Base-by-base conservation (phyloP, 495 filamentous ascomycete species). In the Penicillium argentinense region DNA sequence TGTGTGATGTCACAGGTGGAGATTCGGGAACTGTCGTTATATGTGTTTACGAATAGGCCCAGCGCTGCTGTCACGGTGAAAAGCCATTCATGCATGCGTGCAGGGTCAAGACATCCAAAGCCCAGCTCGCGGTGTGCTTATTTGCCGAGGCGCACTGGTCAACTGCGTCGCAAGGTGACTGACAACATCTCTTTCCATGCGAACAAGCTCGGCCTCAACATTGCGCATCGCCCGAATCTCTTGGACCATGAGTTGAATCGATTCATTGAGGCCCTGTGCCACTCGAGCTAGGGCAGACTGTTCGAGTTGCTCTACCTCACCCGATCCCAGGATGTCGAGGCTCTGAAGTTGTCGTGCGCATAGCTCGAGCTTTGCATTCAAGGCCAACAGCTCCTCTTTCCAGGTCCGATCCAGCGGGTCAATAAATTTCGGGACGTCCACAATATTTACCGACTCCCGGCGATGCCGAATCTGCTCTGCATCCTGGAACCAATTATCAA, bases 401-500 rank as follows among this genome's bases (percentile, higher is more conserved):
- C 75, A 79, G 11, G 50, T 36, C 26, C 53, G 54, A n/a, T 64
- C 63, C 9, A 78, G 54, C 0, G 67, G 63, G 23, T 79, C 69
- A 39, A 77, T 64, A 33, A 75, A 73, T 4, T 52, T 49, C 9
- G 14, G 55, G n/a, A 42, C 43, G 26, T 59, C 56, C 3, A 34
- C 12, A 1, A 24, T 22, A 12, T 30, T 39, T 12, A 39, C 19
- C 38, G 27, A 27, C 22, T 57, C 51, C 8, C 72, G 62, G n/a
- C 44, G 42, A 13, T 62, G 41, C 34, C 56, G 56, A 14, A 76
- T 62, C 5, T 55, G 12, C n/a, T 70, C 54, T 28, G 62, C 63
- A 26, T 56, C 49, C 11, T 61, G 42, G 27, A 76, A 64, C 76
- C 76, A 80, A n/a, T 58, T 26, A 24, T 76, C 70, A 46, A 78